A percentile compares a stretch with the other conserved stretches of the same genome.
Evolutionary conservation across 345 rosid genomes (phyloP).

Genomic region (Aquilaria malaccensis): DNA sequence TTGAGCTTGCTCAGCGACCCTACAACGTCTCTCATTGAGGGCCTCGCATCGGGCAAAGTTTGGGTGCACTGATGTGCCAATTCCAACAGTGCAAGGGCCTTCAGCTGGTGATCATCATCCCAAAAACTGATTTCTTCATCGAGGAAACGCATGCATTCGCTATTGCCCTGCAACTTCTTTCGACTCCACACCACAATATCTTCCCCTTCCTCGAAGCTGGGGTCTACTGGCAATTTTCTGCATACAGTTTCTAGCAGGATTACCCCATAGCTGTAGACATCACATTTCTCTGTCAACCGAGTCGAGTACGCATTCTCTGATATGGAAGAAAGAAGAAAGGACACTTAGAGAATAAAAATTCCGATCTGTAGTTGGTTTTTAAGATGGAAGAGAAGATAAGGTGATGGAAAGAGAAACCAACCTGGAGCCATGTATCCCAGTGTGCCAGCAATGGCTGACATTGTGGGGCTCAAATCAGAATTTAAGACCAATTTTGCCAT

Average conservation of each 20-base stretch:
- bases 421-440: conserved; percentile 44
- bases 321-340: neutral
- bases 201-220: conserved; percentile 25
- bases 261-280: conserved; percentile 32
- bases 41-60: conserved; percentile 20
- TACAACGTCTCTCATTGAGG: conserved; percentile 35
- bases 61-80: conserved; percentile 33
- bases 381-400: neutral
- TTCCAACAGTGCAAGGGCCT: conserved; percentile 27
- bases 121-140: conserved; percentile 30
- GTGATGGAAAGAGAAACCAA: neutral
- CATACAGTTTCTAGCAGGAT: conserved; percentile 26
- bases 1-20: conserved; percentile 24
- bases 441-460: conserved; percentile 28
- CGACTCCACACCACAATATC: conserved; percentile 28
- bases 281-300: conserved; percentile 27
- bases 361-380: neutral
- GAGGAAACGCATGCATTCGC: conserved; percentile 21
- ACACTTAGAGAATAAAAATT: neutral
- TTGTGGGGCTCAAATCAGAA: conserved; percentile 20
- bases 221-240: conserved; percentile 31
- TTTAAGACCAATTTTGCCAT: conserved; percentile 22
- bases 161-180: conserved; percentile 21
- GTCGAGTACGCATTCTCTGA: conserved; percentile 32
- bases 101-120: conserved; percentile 24